Percentiles rank a stretch among this genome's conserved stretches.
Conservation (phyloP, 108 stramenopile species). For the Chaetoceros muelleri region DNA sequence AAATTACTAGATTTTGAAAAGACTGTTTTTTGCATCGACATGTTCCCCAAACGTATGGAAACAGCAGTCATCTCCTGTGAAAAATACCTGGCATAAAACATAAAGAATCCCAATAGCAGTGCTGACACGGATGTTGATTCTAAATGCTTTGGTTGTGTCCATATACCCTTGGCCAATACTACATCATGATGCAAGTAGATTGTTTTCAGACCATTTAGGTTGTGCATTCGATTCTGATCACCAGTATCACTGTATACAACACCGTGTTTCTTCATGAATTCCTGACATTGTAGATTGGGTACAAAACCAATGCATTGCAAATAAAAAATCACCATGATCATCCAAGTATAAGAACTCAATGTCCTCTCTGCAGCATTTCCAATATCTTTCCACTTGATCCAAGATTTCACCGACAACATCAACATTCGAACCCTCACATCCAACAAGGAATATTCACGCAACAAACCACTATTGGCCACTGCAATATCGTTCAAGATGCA, state of each 20-base stretch:
- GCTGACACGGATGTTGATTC: constrained; percentile 21
- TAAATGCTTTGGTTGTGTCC: constrained; percentile 24
- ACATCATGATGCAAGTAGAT: constrained; percentile 31
- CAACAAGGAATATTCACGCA: constrained; percentile 67
- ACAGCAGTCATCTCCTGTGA: constrained; percentile 30
- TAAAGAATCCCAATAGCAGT: constrained; percentile 66
- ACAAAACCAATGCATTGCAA: constrained; percentile 61
- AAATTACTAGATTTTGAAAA: constrained; percentile 24
- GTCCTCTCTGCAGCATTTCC: constrained; percentile 52
- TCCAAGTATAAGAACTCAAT: constrained; percentile 67
- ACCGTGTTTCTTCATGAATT: constrained; percentile 32
- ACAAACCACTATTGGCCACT: constrained; percentile 56
- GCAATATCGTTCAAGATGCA: constrained; percentile 84
- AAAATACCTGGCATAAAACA: constrained; percentile 50
- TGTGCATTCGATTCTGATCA: constrained; percentile 64
- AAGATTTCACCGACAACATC: constrained; percentile 67
- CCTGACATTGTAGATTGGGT: constrained; percentile 50
- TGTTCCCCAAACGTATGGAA: constrained; percentile 40
- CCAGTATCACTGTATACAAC: constrained; percentile 22
- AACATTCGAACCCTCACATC: constrained; percentile 44
- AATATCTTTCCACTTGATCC: constrained; percentile 44
- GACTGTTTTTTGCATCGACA: constrained; percentile 33
- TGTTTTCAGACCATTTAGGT: constrained; percentile 52
- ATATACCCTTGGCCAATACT: constrained; percentile 13
- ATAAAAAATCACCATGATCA: constrained; percentile 71